phyloP scores from a whole-genome alignment of 768 basidiomycete species.

The Arthromyces matolae region DNA sequence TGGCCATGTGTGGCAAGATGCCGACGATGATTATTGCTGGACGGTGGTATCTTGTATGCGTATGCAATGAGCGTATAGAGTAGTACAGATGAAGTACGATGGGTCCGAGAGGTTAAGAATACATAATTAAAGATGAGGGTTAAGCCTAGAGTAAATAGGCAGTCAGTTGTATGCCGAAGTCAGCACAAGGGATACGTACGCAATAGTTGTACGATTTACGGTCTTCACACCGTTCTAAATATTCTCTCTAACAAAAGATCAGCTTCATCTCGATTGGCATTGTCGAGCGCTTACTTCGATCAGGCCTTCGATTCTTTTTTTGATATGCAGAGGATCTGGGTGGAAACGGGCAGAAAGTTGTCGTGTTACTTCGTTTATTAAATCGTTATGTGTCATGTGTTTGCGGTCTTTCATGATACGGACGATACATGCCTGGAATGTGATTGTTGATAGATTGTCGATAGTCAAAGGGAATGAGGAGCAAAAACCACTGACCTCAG shows the following conservation, averaged over 20 bases:
- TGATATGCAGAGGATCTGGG: constrained; percentile 83
- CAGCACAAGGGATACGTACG: constrained; percentile 24
- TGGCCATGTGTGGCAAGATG: too few relatives aligned
- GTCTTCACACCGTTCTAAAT: constrained; percentile 85
- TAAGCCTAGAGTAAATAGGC: constrained; percentile 16
- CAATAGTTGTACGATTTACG: constrained; percentile 87
- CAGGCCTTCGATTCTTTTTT: constrained; percentile 87
- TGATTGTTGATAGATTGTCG: constrained; percentile 3
- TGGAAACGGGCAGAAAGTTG: constrained; percentile 83
- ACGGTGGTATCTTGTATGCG: not conserved
- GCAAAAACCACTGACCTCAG: constrained; percentile 57
- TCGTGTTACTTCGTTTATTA: constrained; percentile 86
- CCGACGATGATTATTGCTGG: not conserved
- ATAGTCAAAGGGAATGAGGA: constrained; percentile 19
- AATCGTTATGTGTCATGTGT: constrained; percentile 80
- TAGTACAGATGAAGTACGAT: constrained; percentile 11
- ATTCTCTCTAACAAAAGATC: constrained; percentile 66
- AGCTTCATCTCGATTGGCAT: not conserved
- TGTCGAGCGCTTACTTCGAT: constrained; percentile 68
- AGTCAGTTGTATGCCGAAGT: not conserved
- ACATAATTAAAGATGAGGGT: constrained; percentile 11
- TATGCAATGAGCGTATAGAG: too few relatives aligned
- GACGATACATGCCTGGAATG: constrained; percentile 87
- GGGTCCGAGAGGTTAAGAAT: constrained; percentile 1
- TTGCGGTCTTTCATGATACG: constrained; percentile 97